Percentiles rank a stretch among this genome's conserved stretches.
These are phyloP conservation scores for Penicillium expansum DNA, from an alignment of 2,329 filamentous ascomycete species.

Conservation along the genomic window DNA sequence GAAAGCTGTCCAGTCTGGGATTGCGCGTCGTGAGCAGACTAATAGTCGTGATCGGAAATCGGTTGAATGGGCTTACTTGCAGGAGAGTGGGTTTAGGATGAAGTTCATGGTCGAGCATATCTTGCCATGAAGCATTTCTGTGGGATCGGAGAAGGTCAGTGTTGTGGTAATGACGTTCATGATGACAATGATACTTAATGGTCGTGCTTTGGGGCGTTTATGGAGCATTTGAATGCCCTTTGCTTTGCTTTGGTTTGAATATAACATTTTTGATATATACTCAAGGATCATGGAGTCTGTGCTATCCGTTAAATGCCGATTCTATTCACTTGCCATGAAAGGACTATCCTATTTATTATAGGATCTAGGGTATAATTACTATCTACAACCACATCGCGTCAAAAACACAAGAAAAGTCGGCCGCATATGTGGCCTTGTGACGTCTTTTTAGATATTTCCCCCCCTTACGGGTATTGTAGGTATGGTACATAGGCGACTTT, in stretches of 20 bases:
- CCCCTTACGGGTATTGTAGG: no score
- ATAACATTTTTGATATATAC: no score
- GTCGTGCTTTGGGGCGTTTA: background rate
- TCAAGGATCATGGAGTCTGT: no score
- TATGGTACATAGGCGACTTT: no score
- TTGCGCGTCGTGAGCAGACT: constrained; percentile 49
- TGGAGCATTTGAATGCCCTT: background rate
- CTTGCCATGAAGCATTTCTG: constrained; percentile 11
- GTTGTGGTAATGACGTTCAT: constrained; percentile 5
- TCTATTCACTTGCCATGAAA: background rate
- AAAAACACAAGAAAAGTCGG: no score
- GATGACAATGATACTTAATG: constrained; percentile 8
- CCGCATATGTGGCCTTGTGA: no score
- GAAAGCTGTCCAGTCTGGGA: constrained; percentile 52
- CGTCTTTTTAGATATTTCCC: no score
- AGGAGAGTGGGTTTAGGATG: constrained; percentile 44
- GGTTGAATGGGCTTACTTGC: constrained; percentile 38
- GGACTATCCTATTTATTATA: background rate
- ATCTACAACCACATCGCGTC: constrained; percentile 9
- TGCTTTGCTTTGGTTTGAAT: background rate
- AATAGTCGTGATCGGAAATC: constrained; percentile 34
- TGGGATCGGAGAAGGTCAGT: background rate
- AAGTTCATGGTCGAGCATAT: constrained; percentile 37
- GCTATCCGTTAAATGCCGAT: no score
- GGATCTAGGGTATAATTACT: background rate